A percentile compares a stretch with the other conserved stretches of the same genome.
These are phyloP conservation scores for Pichia sp. DNA, from an alignment of 1,139 yeast genomes.

Conservation along the genomic window DNA sequence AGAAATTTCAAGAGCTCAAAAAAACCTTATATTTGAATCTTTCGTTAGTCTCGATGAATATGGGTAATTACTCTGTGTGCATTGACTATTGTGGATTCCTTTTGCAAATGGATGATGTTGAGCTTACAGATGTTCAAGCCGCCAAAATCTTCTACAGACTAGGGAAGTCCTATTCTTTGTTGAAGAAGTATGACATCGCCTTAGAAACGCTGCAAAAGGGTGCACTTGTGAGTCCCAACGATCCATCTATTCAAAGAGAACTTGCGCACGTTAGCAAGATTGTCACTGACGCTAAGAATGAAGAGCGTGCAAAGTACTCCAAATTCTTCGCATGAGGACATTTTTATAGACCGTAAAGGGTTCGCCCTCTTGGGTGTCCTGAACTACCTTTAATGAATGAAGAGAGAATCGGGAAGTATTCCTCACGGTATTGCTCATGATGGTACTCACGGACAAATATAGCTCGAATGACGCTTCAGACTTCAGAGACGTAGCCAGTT, in stretches of 20 bases:
- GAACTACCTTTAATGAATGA: neutral
- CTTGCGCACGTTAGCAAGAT: slow-evolving; percentile 33
- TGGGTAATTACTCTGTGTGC: slow-evolving; percentile 38
- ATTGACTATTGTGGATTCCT: slow-evolving; percentile 48
- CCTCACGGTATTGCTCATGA: too few relatives aligned
- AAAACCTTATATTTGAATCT: slow-evolving; percentile 56
- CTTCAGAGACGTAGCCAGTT: too few relatives aligned
- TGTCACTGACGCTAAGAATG: slow-evolving; percentile 37
- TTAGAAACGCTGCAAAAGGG: slow-evolving; percentile 41
- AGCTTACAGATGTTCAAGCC: slow-evolving; percentile 34
- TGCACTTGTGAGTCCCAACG: slow-evolving; percentile 38
- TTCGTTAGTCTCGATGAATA: slow-evolving; percentile 44
- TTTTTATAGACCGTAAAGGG: neutral
- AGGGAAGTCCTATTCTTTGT: slow-evolving; percentile 41
- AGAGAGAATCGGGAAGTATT: too few relatives aligned
- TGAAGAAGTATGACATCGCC: slow-evolving; percentile 46
- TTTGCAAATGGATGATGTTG: slow-evolving; percentile 38
- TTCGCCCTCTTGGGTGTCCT: neutral
- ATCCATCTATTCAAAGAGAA: slow-evolving; percentile 41
- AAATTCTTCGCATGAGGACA: slow-evolving; percentile 14
- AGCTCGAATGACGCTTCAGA: too few relatives aligned
- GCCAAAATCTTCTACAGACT: slow-evolving; percentile 58
- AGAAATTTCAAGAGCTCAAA: slow-evolving; percentile 47
- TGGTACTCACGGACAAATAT: too few relatives aligned
- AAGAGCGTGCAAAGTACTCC: slow-evolving; percentile 24